phyloP scores from a whole-genome alignment of 352 stramenopile species.

The Nothophytophthora sp. region DNA sequence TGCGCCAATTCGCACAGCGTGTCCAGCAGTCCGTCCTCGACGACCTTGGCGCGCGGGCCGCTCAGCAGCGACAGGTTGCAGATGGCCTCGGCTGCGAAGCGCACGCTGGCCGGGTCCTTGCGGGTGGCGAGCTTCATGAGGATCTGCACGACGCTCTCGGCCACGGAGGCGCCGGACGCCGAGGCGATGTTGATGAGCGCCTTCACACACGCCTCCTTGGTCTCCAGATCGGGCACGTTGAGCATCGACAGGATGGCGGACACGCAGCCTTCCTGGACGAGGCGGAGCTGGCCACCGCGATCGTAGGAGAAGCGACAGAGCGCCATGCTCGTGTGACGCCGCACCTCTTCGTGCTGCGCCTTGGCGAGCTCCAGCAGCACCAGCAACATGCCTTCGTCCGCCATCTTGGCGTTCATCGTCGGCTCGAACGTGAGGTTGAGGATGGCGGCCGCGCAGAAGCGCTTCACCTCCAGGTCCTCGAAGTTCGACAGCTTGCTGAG shows the following conservation, averaged over 20 bases:
- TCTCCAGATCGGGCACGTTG: conserved; percentile 76
- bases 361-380: conserved; percentile 79
- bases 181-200: conserved; percentile 86
- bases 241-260: conserved; percentile 86
- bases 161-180: conserved; percentile 52
- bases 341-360: conserved; percentile 76
- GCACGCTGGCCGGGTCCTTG: conserved; percentile 54
- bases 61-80: conserved; percentile 79
- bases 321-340: conserved; percentile 82
- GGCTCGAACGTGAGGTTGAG: conserved; percentile 73
- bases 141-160: conserved; percentile 77
- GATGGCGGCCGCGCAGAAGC: conserved; percentile 80
- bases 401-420: conserved; percentile 48
- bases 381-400: conserved; percentile 75
- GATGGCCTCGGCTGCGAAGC: conserved; percentile 72
- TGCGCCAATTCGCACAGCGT: conserved; percentile 71
- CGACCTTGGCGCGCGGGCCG: conserved; percentile 65
- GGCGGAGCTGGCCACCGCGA: conserved; percentile 57
- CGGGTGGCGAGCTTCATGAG: conserved; percentile 77
- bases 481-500: conserved; percentile 73
- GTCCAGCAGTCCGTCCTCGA: conserved; percentile 81
- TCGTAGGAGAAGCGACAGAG: conserved; percentile 86
- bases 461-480: conserved; percentile 84
- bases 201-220: conserved; percentile 85
- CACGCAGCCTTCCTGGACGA: conserved; percentile 83